Conservation (phyloP, 2,329 filamentous ascomycete genomes). For the Colletotrichum australisinense region DNA sequence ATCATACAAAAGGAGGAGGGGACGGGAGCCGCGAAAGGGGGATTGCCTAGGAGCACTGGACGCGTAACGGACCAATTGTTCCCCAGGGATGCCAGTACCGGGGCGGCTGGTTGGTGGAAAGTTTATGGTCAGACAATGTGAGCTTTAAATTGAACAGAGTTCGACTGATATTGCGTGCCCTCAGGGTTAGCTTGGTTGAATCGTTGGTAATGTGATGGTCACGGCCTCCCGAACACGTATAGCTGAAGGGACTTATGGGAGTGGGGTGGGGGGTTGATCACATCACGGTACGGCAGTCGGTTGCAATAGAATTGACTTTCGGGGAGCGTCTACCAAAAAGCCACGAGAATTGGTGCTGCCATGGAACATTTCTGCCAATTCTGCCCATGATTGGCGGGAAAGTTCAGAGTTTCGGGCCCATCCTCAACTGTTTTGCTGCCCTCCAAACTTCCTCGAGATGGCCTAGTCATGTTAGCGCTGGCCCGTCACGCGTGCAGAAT, state of each 20-base stretch:
- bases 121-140: slow-evolving; percentile 20
- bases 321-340: neutral
- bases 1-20: neutral
- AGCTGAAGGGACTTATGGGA: slow-evolving; percentile 6
- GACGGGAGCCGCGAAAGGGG: neutral
- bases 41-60: neutral
- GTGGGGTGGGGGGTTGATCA: slow-evolving; percentile 5
- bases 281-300: neutral
- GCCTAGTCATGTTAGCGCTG: no score
- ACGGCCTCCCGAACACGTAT: slow-evolving; percentile 15
- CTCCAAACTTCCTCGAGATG: no score
- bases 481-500: neutral
- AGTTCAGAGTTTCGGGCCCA: neutral
- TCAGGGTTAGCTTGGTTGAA: neutral
- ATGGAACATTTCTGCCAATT: neutral
- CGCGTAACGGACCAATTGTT: neutral
- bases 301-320: slow-evolving; percentile 22
- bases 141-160: slow-evolving; percentile 29
- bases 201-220: neutral
- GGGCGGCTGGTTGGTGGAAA: slow-evolving; percentile 29
- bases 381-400: neutral
- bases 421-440: neutral
- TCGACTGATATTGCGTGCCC: neutral
- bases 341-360: neutral
- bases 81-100: slow-evolving; percentile 10